These are phyloP conservation scores for Mayamaea pseudoterrestris DNA, from an alignment of 108 stramenopile genomes.

Conservation along the genomic window DNA sequence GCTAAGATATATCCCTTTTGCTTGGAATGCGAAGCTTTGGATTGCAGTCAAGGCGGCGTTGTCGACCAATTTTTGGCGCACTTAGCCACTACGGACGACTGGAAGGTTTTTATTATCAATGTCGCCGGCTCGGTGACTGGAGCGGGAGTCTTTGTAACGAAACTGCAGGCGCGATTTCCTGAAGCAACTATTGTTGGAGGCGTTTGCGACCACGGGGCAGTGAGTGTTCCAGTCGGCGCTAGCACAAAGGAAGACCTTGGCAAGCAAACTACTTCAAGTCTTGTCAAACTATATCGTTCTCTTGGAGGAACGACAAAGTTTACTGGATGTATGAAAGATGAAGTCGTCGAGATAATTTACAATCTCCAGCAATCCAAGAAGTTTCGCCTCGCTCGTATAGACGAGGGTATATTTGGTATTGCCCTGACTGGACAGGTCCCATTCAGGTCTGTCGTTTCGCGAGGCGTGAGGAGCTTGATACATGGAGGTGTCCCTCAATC, in stretches of 20 bases:
- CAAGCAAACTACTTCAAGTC: background rate
- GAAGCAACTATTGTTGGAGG: conserved; percentile 38
- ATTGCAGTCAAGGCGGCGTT: background rate
- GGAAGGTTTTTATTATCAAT: conserved; percentile 40
- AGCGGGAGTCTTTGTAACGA: conserved; percentile 13
- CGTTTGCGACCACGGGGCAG: conserved; percentile 22
- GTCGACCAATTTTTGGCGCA: no score
- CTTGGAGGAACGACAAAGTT: background rate
- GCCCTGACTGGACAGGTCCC: conserved; percentile 34
- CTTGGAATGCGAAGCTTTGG: conserved; percentile 1
- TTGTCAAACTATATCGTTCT: background rate
- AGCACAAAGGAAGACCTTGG: background rate
- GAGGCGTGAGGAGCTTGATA: conserved; percentile 29
- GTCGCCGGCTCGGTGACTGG: conserved; percentile 11
- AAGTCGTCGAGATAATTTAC: no score
- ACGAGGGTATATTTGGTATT: conserved; percentile 30
- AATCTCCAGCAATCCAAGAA: no score
- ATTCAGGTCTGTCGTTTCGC: conserved; percentile 29
- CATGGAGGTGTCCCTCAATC: background rate
- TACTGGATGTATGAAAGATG: no score
- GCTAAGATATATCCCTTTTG: conserved; percentile 28
- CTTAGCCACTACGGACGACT: no score
- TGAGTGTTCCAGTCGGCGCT: conserved; percentile 4
- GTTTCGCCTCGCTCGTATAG: no score
- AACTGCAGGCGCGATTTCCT: conserved; percentile 18